phyloP scores from a whole-genome alignment of 441 rosid genomes.

The Erodium moschatum region DNA sequence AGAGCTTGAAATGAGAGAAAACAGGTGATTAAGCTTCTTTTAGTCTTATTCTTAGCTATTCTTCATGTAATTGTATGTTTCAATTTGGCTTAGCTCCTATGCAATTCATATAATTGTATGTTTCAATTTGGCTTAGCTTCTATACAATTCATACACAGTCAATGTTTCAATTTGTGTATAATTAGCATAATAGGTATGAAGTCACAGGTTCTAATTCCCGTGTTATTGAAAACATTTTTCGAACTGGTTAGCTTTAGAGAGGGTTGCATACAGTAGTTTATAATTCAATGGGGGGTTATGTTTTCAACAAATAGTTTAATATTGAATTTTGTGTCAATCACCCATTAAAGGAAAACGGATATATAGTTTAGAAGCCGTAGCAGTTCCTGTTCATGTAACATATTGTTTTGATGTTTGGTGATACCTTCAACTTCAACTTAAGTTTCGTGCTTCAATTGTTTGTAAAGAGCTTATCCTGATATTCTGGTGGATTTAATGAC shows the following conservation, averaged over 20 bases:
- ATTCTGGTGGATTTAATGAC: background rate
- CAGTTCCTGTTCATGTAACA: background rate
- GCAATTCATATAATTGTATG: background rate
- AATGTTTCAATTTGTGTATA: background rate
- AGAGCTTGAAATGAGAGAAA: slow-evolving; percentile 43
- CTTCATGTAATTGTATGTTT: no score
- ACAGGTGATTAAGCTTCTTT: slow-evolving; percentile 35
- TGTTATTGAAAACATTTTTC: background rate
- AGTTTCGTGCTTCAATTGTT: background rate
- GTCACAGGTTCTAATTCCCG: background rate
- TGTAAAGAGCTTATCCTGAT: background rate
- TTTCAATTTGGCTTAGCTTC: background rate
- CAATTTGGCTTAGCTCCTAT: background rate
- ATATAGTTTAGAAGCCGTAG: background rate
- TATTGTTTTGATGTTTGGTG: background rate
- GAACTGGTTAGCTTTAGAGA: background rate
- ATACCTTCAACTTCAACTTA: background rate
- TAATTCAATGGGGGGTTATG: background rate
- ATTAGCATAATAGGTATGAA: background rate
- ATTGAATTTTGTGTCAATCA: background rate
- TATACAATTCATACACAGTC: background rate
- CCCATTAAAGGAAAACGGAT: background rate
- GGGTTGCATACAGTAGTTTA: background rate
- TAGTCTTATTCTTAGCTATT: no score
- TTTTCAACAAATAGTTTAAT: background rate